Evolutionary conservation across 1,284 basidiomycete genomes (phyloP).

Genomic region (Ceratorhiza oryzae-sativae): DNA sequence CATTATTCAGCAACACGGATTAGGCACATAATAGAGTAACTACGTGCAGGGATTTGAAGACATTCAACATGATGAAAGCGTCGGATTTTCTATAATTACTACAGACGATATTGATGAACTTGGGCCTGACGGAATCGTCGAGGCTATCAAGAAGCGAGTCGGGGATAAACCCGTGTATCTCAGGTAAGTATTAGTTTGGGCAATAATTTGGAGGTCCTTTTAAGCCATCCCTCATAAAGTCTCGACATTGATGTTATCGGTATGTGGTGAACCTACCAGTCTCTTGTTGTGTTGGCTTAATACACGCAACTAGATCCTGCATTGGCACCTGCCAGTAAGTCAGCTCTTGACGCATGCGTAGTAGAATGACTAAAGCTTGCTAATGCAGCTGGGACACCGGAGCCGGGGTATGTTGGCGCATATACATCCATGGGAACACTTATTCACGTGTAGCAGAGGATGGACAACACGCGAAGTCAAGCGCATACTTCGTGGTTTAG

Average conservation of each 20-base stretch:
- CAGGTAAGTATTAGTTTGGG: too few species aligned
- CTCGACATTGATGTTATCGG: constrained; percentile 82
- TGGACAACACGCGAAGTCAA: constrained; percentile 84
- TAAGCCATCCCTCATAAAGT: constrained; percentile 51
- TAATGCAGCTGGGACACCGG: constrained; percentile 77
- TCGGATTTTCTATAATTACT: constrained; percentile 40
- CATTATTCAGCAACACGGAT: background rate
- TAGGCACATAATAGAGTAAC: background rate
- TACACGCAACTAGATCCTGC: constrained; percentile 67
- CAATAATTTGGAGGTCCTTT: too few species aligned
- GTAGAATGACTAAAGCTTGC: background rate
- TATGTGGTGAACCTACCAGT: constrained; percentile 45
- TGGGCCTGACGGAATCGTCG: constrained; percentile 42
- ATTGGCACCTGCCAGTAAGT: constrained; percentile 79
- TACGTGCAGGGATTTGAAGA: constrained; percentile 61
- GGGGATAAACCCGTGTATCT: constrained; percentile 76
- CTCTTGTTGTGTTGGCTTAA: constrained; percentile 52
- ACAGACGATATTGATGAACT: constrained; percentile 42
- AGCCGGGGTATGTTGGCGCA: constrained; percentile 61
- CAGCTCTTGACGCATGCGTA: constrained; percentile 44
- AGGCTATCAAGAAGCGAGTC: constrained; percentile 67
- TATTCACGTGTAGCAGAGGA: constrained; percentile 50
- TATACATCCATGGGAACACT: too few species aligned
- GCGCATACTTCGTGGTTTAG: constrained; percentile 76
- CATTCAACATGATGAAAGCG: constrained; percentile 61